Base-by-base conservation (phyloP, 805 yeast species). In the Scheffersomyces coipomensis region DNA sequence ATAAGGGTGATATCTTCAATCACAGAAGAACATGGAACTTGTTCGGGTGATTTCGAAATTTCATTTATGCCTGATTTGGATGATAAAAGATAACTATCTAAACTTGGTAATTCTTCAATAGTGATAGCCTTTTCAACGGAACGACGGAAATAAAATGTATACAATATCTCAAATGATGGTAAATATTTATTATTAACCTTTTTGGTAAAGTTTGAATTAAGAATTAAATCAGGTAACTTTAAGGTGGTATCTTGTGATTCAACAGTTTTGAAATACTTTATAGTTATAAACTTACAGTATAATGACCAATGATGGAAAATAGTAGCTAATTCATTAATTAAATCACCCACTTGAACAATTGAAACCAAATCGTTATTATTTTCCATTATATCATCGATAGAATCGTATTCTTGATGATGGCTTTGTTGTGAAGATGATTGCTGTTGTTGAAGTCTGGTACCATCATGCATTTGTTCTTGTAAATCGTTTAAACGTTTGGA, bases 281-380 rank as follows among this genome's bases (percentile, higher is more conserved):
- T 73, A 1, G 85, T 76, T 49, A 86, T 74, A 51, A 88, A 89
- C 51, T 79, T 78, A 42, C 84, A 73, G 56, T 87, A 88, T 66
- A 84, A 71, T 15, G 86, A 71, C 98, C 98, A 91, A 45, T 88
- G 81, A 53, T 85, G 87, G 53, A 91, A 65, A 56, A 93, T 84
- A 7, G 83, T 70, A 0, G 95, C 77, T 12, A 86, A 64, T 51
- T 93, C 97, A 38, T 72, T 75, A 9, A 85, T 65, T 16, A 85
- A 52, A 41, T 76, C 79, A n/a, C 87, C 85, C 10, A 85, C 75
- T 32, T 81, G 79, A 13, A 79, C 76, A n/a, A 85, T 68, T 5
- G 86, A 71, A 3, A 74, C 63, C 5, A 63, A 44, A 25, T 65
- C 68, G 18, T 64, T 66, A 34, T 64, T 66, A 13, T 56, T 55